Base-by-base conservation (phyloP, 495 filamentous ascomycete species). In the Neurospora discreta region DNA sequence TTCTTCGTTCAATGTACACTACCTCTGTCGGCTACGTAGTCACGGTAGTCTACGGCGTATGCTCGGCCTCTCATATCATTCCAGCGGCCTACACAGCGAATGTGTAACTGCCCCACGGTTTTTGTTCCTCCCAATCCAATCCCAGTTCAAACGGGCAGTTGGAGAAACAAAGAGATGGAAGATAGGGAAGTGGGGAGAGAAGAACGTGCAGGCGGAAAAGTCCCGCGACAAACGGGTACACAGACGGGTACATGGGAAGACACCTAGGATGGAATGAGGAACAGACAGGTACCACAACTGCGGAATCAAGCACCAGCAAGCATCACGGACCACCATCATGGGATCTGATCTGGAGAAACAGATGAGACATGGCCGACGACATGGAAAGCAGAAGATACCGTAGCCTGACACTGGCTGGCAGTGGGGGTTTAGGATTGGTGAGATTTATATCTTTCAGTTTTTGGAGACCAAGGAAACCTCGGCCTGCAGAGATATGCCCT, bases 1-100 rank as follows among this genome's bases (percentile, higher is more conserved):
- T 69, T 73, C 71, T 68, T 68, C 39, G 71, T 69, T 69, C 38
- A 20, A 67, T 70, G 43, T 44, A 38, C 36, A 38, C 5, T 38
- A 52, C 69, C 41, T 38, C 52, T 60, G 33, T 36, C 33, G 33
- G 4, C 23, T 60, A 15, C 23, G 20, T 58, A 60, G 18, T 9
- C 8, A 46, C 33, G 15, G 43, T 46, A 46, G 46, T 10, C 10
- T 60, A 30, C 52, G 52, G 52, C 52, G 52, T 30, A 60, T 30
- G 52, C 52, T 60, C 52, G 52, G 52, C 52, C 52, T 60, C 13
- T 60, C 52, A 60, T 30, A 58, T 60, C 52, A 60, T 60, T 5
- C n/a, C 44, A 46, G 43, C 43, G 42, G 43, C 20, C 44, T 10
- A 52, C 10, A 11, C n/a, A 23, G n/a, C n/a, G n/a, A 52, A 52